Evolutionary conservation across 306 rosid species (phyloP), one percentile per base, ranked within the genome.

Genomic region (Quercus aquifolioides): DNA sequence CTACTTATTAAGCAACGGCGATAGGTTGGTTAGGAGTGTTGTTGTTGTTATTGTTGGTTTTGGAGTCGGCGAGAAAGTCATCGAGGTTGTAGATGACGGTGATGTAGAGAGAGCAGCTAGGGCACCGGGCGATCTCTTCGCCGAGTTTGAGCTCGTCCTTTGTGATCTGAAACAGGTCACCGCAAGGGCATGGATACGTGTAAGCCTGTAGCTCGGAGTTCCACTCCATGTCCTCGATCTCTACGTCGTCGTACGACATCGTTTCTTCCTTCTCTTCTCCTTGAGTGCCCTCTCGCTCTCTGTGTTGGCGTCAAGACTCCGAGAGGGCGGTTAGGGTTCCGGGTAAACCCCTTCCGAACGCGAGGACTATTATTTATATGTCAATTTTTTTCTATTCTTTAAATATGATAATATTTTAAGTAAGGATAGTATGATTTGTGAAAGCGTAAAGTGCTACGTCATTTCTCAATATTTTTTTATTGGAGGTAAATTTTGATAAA

Each of bases 211-310:
- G 86, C 80, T 93, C 96, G 25, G 88, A 85, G 74, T 88, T 95
- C 99, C 99, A 95, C 82, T 93, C 98, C 99, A 95, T 95, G 82
- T 95, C 99, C 69, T 95, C 99, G 52, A 95, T 95, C 90, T 95
- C 99, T 58, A 95, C 99, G 8, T 95, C 98, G 85, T 93, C 99
- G 79, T 95, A 95, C 57, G 97, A 95, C 99, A 95, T 95, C 75
- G 76, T 81, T 78, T 77, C 26, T 23, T n/a, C 33, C 25, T 31
- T 15, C 41, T 62, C 19, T 20, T 3, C 15, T 23, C 52, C 28
- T 35, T n/a, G 14, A 52, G 28, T 8, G 14, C 11, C 72, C 52
- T 67, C 7, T 38, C 43, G 43, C 43, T 6, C 43, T 38, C 3
- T 8, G 46, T 41, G 12, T 8, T 9, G 46, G 46, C 0, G 46